A percentile compares a stretch with the other conserved stretches of the same genome.
phyloP scores from a whole-genome alignment of 106 monocot species.

The Dioscorea zingiberensis region DNA sequence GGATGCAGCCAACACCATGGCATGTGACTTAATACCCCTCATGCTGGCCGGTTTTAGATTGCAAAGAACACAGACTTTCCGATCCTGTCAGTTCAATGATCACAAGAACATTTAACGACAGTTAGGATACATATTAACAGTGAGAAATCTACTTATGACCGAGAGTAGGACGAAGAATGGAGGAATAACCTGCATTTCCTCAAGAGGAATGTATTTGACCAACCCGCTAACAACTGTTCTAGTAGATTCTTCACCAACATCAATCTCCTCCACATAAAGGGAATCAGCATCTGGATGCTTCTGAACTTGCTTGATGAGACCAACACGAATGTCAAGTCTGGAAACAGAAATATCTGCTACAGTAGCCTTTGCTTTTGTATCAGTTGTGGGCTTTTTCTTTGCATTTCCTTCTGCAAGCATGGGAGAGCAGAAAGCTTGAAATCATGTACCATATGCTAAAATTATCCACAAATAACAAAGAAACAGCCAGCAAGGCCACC shows the following conservation, averaged over 20 bases:
- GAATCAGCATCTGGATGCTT: constrained; percentile 98
- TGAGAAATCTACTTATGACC: not conserved
- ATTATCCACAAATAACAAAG: too few species aligned
- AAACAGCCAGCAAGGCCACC: too few species aligned
- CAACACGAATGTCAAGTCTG: constrained; percentile 84
- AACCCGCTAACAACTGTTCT: constrained; percentile 96
- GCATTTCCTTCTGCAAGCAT: constrained; percentile 33
- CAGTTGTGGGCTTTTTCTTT: constrained; percentile 36
- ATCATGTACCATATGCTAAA: too few species aligned
- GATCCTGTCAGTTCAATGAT: constrained; percentile 50
- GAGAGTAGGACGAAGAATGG: too few species aligned
- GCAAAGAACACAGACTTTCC: constrained; percentile 92
- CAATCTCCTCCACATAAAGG: constrained; percentile 95
- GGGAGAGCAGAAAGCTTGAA: not conserved
- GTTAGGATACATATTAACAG: not conserved
- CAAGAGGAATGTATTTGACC: constrained; percentile 81
- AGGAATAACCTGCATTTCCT: constrained; percentile 88
- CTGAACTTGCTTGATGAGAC: constrained; percentile 74
- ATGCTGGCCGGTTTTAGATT: constrained; percentile 93
- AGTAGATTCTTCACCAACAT: constrained; percentile 75
- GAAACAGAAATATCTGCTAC: constrained; percentile 51
- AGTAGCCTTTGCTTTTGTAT: constrained; percentile 53
- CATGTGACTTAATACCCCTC: constrained; percentile 96
- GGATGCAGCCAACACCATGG: constrained; percentile 94
- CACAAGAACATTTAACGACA: not conserved